Evolutionary conservation across 257 asterid species (phyloP).

Genomic region (Forsythia viridissima): DNA sequence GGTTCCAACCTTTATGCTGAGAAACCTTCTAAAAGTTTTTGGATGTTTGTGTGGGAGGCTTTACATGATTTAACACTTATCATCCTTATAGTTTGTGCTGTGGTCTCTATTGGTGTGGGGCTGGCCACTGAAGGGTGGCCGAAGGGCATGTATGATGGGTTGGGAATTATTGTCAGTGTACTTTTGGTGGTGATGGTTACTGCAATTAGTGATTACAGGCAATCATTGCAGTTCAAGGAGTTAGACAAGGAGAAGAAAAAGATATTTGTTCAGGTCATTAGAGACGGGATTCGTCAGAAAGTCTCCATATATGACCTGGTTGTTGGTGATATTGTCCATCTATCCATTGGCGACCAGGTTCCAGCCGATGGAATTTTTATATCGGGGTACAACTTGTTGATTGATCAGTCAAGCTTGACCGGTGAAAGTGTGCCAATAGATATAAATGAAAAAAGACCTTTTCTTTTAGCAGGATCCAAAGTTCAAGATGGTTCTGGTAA

Average conservation of each 20-base stretch:
- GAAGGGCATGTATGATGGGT: slow-evolving; percentile 85
- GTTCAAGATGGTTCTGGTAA: slow-evolving; percentile 92
- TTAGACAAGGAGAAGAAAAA: slow-evolving; percentile 97
- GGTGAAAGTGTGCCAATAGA: slow-evolving; percentile 92
- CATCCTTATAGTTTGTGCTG: slow-evolving; percentile 88
- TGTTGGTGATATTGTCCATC: slow-evolving; percentile 85
- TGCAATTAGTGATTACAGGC: slow-evolving; percentile 91
- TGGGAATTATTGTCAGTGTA: slow-evolving; percentile 87
- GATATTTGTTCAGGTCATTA: slow-evolving; percentile 75
- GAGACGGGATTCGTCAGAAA: slow-evolving; percentile 83
- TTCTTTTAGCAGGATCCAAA: slow-evolving; percentile 80
- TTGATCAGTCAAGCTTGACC: slow-evolving; percentile 93
- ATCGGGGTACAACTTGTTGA: slow-evolving; percentile 75
- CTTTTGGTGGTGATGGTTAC: slow-evolving; percentile 85
- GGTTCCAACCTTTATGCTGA: slow-evolving; percentile 81
- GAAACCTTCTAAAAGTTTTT: slow-evolving; percentile 84
- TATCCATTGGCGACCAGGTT: slow-evolving; percentile 77
- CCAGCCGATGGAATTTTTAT: slow-evolving; percentile 91
- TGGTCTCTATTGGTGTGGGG: slow-evolving; percentile 90
- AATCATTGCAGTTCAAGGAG: slow-evolving; percentile 92
- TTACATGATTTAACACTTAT: slow-evolving; percentile 88
- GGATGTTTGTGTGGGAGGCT: slow-evolving; percentile 97
- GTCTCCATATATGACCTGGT: slow-evolving; percentile 82
- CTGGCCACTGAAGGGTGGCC: slow-evolving; percentile 99
- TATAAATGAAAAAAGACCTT: slow-evolving; percentile 72